Evolutionary conservation across 75 land plant genomes (phyloP), one percentile per base, ranked within the genome.

Genomic region (Gnetum montanum): DNA sequence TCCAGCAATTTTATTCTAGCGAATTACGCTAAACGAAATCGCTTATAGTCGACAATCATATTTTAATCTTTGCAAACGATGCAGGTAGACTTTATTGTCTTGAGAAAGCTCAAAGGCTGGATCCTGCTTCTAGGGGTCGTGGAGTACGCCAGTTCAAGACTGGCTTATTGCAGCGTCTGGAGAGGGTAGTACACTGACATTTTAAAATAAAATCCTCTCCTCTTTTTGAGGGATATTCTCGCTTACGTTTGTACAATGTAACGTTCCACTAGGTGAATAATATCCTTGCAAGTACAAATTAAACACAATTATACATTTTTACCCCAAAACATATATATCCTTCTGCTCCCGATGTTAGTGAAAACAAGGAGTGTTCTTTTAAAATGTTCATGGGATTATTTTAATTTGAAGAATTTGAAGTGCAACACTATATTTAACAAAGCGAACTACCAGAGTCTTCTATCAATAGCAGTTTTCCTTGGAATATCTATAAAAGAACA

Each of bases 91-190:
- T 76, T 48, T 83, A 85, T 56, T 96, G 87, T 38, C 85, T 85
- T 49, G 87, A 93, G 76, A 93, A 89, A 59, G 96, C 96, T 6
- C 85, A 85, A 44, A 53, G 82, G 35, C 73, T 94, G 30, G 98
- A 94, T 66, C 96, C 82, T 16, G 73, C 61, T 62, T 94, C 98
- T 2, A 80, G 68, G 24, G 96, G 96, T 0, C 74, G 96, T 60
- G 91, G 91, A 45, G 96, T 89, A 54, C 96, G 96, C 22, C 98
- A 93, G 61, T 93, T 93, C 67, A 93, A 93, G 57, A 89, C 96
- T 8, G 77, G 71, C 2, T 69, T 93, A 6, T 64, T 74, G 35
- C 90, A 82, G 51, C 64, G 98, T 20, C 59, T 93, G 58, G 96
- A 89, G 31, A 68, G 78, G 73, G 98, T 76, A 38, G 34, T n/a